phyloP scores from a whole-genome alignment of 768 basidiomycete genomes.

The Lactarius hengduanensis region DNA sequence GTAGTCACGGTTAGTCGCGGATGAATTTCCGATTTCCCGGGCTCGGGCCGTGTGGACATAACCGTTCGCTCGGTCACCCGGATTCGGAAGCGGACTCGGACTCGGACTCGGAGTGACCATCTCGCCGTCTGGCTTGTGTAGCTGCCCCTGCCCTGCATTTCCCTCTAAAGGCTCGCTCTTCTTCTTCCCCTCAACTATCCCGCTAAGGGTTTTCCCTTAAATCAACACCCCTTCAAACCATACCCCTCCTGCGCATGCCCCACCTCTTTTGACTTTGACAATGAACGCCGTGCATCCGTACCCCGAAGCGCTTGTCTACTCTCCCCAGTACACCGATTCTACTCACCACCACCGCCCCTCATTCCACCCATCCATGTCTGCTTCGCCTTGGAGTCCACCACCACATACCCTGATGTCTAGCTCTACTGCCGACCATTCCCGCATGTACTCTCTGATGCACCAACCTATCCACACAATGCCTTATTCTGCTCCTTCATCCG shows the following conservation, averaged over 20 bases:
- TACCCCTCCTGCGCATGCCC: constrained; percentile 27
- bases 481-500: constrained; percentile 28
- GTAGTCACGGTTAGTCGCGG: constrained; percentile 1
- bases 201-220: constrained; percentile 21
- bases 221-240: constrained; percentile 19
- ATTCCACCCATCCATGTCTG: constrained; percentile 22
- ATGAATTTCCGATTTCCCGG: constrained; percentile 11
- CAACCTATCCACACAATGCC: constrained; percentile 30
- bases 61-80: not conserved
- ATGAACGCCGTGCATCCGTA: constrained; percentile 29
- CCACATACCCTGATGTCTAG: constrained; percentile 28
- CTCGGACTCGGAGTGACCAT: not conserved
- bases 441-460: constrained; percentile 31
- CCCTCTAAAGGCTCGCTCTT: constrained; percentile 19
- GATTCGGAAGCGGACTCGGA: constrained; percentile 3
- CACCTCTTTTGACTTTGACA: constrained; percentile 20
- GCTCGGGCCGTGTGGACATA: constrained; percentile 8
- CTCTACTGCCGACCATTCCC: constrained; percentile 28
- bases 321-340: constrained; percentile 28
- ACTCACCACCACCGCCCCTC: constrained; percentile 28
- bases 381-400: constrained; percentile 31
- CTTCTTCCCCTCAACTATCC: constrained; percentile 6
- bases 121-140: not conserved
- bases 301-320: constrained; percentile 25
- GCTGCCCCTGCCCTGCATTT: constrained; percentile 19